A percentile compares a stretch with the other conserved stretches of the same genome.
These are phyloP conservation scores for Sphagnum fallax DNA, from an alignment of 228 moss, liverwort and hornwort species.

Conservation along the genomic window DNA sequence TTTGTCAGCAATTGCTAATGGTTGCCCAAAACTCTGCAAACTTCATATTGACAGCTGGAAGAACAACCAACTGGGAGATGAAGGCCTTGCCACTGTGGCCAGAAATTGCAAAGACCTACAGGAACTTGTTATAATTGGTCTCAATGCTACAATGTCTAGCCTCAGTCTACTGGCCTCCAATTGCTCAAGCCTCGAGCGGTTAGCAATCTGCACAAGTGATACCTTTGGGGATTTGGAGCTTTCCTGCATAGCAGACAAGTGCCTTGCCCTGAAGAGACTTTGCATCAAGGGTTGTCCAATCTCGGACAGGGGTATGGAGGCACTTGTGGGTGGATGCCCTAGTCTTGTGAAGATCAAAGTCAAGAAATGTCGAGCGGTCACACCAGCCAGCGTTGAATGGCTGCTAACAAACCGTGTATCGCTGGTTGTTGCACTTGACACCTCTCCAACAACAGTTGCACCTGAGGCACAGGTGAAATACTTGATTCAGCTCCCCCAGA, in stretches of 20 bases:
- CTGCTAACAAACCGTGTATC: conserved; percentile 32
- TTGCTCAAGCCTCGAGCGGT: conserved; percentile 35
- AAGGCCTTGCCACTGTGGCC: conserved; percentile 44
- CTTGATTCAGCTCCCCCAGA: background rate
- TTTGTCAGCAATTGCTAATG: conserved; percentile 38
- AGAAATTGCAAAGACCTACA: conserved; percentile 37
- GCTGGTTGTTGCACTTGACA: conserved; percentile 36
- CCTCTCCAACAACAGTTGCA: conserved; percentile 16
- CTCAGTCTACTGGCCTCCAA: conserved; percentile 38
- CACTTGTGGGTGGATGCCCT: conserved; percentile 41
- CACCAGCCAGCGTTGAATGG: conserved; percentile 38
- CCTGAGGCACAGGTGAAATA: conserved; percentile 18
- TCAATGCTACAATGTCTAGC: conserved; percentile 43
- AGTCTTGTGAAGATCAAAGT: conserved; percentile 52
- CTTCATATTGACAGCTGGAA: conserved; percentile 53
- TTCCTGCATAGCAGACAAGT: conserved; percentile 34
- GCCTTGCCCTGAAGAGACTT: conserved; percentile 43
- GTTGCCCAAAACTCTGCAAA: conserved; percentile 37
- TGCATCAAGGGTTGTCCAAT: conserved; percentile 56
- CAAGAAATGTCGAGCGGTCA: conserved; percentile 37
- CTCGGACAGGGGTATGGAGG: conserved; percentile 49
- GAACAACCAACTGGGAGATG: conserved; percentile 40
- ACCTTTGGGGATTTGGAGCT: conserved; percentile 53
- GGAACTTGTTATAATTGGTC: conserved; percentile 44
- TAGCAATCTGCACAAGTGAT: conserved; percentile 49